These are phyloP conservation scores for Solanum medicagineum DNA, from an alignment of 257 asterid genomes.

Conservation along the genomic window DNA sequence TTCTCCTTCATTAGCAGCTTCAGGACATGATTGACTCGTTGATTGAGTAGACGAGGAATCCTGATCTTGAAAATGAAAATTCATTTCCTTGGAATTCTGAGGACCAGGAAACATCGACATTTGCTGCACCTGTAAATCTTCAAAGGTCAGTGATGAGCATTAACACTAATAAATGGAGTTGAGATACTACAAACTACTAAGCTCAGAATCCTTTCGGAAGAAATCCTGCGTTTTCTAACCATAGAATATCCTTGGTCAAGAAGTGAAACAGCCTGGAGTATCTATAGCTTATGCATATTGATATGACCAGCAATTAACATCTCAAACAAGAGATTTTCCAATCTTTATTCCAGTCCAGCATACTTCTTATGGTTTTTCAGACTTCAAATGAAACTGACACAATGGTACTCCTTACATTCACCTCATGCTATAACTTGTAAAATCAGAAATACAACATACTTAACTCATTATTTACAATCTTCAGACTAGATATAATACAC, in stretches of 20 bases:
- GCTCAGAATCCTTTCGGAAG: not conserved
- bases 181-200: not conserved
- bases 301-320: not conserved
- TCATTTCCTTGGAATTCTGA: not conserved
- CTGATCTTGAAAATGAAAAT: slow-evolving; percentile 9
- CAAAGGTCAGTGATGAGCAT: slow-evolving; percentile 1
- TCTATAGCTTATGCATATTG: not conserved
- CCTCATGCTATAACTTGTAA: not conserved
- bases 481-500: not conserved
- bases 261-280: not conserved
- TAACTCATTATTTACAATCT: not conserved
- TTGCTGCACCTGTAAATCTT: slow-evolving; percentile 1
- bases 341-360: not conserved
- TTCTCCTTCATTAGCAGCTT: slow-evolving; percentile 1
- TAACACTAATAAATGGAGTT: not conserved
- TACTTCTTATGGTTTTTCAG: not conserved
- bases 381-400: not conserved
- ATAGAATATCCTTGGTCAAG: not conserved
- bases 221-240: slow-evolving; percentile 3
- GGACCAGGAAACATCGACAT: not conserved
- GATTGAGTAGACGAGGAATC: slow-evolving; percentile 19
- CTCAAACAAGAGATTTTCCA: not conserved
- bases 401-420: not conserved
- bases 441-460: not conserved
- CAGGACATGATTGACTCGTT: slow-evolving; percentile 13